Conservation (phyloP, 257 asterid genomes). For the Nyctanthes arbortristis region DNA sequence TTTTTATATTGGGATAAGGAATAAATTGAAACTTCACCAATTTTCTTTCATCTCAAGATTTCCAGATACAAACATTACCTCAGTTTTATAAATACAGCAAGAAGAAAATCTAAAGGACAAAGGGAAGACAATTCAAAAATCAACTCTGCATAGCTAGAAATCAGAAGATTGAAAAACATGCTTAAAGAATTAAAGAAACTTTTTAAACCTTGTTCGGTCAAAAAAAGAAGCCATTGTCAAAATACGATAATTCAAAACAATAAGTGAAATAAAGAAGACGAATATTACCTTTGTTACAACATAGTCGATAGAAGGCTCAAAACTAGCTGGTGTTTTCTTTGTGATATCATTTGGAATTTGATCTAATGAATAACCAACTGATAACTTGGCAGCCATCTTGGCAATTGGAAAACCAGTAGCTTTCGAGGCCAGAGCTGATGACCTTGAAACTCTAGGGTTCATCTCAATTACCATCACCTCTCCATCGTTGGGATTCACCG, state of each 20-base stretch:
- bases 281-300: constrained; percentile 86
- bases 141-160: neutral
- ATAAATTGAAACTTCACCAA: neutral
- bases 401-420: constrained; percentile 99
- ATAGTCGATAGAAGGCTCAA: constrained; percentile 96
- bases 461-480: constrained; percentile 98
- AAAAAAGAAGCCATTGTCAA: neutral
- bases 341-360: constrained; percentile 98
- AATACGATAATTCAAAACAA: neutral
- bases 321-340: constrained; percentile 97
- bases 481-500: constrained; percentile 90
- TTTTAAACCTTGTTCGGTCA: neutral
- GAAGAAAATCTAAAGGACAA: neutral
- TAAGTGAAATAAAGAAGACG: constrained; percentile 10
- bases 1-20: neutral
- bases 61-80: neutral
- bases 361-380: constrained; percentile 93
- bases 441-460: constrained; percentile 98
- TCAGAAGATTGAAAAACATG: neutral
- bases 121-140: neutral
- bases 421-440: constrained; percentile 96
- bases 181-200: neutral
- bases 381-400: constrained; percentile 96
- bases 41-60: neutral
- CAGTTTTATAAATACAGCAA: neutral